Evolutionary conservation across 768 basidiomycete species (phyloP), one percentile per base, ranked within the genome.

Genomic region (Hericium rajendrae): DNA sequence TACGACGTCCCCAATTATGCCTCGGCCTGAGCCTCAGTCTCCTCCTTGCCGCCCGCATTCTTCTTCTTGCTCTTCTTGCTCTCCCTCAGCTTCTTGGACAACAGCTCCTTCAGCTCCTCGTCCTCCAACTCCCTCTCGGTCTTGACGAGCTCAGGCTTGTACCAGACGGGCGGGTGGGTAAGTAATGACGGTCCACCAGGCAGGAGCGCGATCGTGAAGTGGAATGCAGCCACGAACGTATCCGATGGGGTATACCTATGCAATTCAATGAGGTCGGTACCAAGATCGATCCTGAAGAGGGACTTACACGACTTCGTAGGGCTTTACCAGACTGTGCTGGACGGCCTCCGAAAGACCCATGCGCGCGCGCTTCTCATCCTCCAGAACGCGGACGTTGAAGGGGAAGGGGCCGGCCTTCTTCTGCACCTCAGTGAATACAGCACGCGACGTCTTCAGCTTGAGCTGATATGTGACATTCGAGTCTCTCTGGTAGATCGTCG

Each of bases 371-470:
- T 94, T 94, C 79, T 98, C 95, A 67, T 98, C 95, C 62, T 95
- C 95, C 57, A 98, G 79, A 49, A 79, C 79, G 60, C 97, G 91
- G 61, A 99, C 81, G 66, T 94, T 97, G 80, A 99, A 97, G 38
- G 97, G 95, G 84, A 99, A 98, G 4, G 92, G 80, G 24, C 95
- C 95, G 43, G 97, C 91, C 73, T 97, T 98, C 79, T 93, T 94
- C 74, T 94, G 91, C 65, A 97, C 91, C 72, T 98, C 95, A 52
- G 90, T 89, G 75, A 97, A 98, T 43, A 95, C 87, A n/a, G 87
- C 82, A 61, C 95, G 88, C 48, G 94, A 94, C 61, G 89, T 95
- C 78, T 95, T 97, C 85, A 95, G 87, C 78, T 98, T 98, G 67
- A 98, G 80, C 70, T 93, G 91, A 74, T 98, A 98, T 41, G 90